These are phyloP conservation scores for Wickerhamiella domercqiae DNA, from an alignment of 805 yeast species.

Conservation along the genomic window DNA sequence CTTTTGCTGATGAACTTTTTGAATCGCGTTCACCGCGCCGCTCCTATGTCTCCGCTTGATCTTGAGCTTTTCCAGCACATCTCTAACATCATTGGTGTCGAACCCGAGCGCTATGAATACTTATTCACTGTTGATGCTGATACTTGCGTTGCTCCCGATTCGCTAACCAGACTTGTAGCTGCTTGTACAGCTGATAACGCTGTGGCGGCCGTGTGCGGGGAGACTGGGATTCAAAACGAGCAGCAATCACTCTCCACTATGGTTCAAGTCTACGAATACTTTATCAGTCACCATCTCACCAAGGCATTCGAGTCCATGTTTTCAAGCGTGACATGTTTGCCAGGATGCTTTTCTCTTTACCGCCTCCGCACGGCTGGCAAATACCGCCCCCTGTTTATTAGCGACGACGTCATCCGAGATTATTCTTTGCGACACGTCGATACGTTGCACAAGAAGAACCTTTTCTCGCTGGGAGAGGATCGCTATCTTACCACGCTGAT, in stretches of 20 bases:
- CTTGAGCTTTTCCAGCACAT: slow-evolving; percentile 38
- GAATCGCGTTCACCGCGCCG: slow-evolving; percentile 42
- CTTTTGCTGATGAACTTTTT: slow-evolving; percentile 41
- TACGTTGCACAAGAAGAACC: slow-evolving; percentile 45
- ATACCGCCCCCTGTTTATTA: slow-evolving; percentile 41
- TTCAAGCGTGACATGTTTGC: slow-evolving; percentile 50
- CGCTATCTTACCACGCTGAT: slow-evolving; percentile 42
- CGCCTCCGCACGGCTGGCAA: slow-evolving; percentile 33
- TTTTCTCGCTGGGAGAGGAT: slow-evolving; percentile 48
- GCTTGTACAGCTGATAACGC: slow-evolving; percentile 43
- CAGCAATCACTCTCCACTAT: slow-evolving; percentile 40
- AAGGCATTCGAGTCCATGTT: slow-evolving; percentile 48
- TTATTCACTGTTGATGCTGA: slow-evolving; percentile 51
- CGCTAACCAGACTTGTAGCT: slow-evolving; percentile 40
- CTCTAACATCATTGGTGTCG: slow-evolving; percentile 43
- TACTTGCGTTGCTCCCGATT: slow-evolving; percentile 38
- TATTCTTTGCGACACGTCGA: slow-evolving; percentile 41
- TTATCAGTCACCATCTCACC: slow-evolving; percentile 48
- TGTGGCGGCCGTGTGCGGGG: slow-evolving; percentile 49
- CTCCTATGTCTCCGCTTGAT: slow-evolving; percentile 45
- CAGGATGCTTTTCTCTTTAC: slow-evolving; percentile 51
- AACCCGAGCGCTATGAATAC: slow-evolving; percentile 44
- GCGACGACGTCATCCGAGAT: slow-evolving; percentile 43
- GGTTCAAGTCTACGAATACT: slow-evolving; percentile 49
- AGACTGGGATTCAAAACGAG: slow-evolving; percentile 44